Evolutionary conservation across 2,329 filamentous ascomycete species (phyloP).

Genomic region (Fusarium succisae): DNA sequence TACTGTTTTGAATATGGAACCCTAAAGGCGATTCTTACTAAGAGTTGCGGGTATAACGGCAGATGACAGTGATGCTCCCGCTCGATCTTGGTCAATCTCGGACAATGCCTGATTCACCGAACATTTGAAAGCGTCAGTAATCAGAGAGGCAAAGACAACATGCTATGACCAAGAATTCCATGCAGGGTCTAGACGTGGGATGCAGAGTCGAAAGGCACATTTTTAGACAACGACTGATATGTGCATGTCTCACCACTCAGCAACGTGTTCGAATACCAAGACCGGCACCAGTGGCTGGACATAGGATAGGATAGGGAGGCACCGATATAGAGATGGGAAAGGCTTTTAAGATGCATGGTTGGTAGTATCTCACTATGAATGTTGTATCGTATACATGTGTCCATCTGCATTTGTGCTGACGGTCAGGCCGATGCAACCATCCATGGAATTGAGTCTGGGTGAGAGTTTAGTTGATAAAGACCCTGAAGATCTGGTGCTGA

Average conservation of each 20-base stretch:
- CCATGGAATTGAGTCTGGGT: not conserved
- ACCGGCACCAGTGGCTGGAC: constrained; percentile 5
- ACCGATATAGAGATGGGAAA: constrained; percentile 17
- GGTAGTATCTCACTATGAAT: not conserved
- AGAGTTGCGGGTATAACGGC: not conserved
- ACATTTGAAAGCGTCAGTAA: not conserved
- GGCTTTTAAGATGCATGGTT: constrained; percentile 2
- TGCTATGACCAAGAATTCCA: constrained; percentile 2
- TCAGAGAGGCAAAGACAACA: not conserved
- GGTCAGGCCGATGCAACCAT: constrained; percentile 33
- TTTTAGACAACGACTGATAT: constrained; percentile 1
- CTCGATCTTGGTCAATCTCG: not conserved
- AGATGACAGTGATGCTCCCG: not conserved
- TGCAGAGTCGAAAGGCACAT: not conserved
- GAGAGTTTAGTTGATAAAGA: not conserved
- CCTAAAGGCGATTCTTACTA: not conserved
- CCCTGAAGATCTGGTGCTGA: not conserved
- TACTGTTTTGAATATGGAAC: not conserved
- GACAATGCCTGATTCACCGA: not conserved
- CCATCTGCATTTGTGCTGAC: not conserved
- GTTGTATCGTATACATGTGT: not conserved
- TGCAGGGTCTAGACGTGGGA: constrained; percentile 2
- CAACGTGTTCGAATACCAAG: constrained; percentile 1
- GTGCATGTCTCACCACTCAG: constrained; percentile 19
- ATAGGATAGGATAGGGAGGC: not conserved